Conservation (phyloP, 169 alveolate species). For the Eimeria sp. region DNA sequence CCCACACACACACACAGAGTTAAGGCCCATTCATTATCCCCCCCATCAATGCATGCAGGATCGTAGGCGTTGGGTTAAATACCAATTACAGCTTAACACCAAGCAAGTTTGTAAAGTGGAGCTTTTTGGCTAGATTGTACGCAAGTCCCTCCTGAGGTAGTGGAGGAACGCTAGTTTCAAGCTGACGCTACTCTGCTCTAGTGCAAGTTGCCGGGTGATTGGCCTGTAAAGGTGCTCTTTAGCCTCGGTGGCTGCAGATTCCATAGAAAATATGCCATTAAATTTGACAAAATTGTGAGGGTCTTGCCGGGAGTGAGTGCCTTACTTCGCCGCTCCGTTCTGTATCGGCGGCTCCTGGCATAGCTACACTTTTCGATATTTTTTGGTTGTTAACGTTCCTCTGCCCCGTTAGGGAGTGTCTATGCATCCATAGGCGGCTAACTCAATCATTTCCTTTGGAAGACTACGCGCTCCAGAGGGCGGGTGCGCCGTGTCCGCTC, state of each 20-base stretch:
- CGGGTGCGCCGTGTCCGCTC: background rate
- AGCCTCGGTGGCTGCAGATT: background rate
- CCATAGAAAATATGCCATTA: background rate
- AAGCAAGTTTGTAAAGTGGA: background rate
- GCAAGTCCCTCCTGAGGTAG: constrained; percentile 29
- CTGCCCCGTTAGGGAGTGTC: background rate
- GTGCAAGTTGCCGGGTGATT: background rate
- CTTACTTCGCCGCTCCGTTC: background rate
- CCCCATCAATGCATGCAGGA: constrained; percentile 1
- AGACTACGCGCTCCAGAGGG: background rate
- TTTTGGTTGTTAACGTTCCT: background rate
- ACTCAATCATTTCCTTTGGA: background rate
- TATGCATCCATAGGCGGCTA: background rate
- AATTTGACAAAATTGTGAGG: background rate
- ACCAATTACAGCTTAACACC: background rate
- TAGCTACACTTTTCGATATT: background rate
- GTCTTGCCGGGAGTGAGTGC: background rate
- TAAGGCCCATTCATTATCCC: constrained; percentile 36
- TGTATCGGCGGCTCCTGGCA: background rate
- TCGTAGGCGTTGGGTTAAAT: background rate
- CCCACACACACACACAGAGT: constrained; percentile 25
- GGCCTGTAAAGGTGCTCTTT: background rate
- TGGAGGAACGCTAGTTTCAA: background rate
- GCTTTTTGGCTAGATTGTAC: background rate
- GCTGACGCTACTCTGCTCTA: background rate